Conservation (phyloP, 257 asterid species). For the Ballota nigra region DNA sequence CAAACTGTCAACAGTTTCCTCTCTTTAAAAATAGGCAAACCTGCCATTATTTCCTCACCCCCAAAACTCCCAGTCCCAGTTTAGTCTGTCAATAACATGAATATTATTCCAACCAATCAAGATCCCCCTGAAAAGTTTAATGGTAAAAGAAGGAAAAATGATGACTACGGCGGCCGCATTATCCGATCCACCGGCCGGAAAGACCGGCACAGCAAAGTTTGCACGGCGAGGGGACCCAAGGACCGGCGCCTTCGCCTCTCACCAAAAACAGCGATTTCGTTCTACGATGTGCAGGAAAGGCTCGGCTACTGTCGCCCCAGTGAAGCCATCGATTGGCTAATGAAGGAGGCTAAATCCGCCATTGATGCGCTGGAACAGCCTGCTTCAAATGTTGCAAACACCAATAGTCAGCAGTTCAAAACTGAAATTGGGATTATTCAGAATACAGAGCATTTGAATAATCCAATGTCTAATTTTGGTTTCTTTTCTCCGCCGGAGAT, state of each 20-base stretch:
- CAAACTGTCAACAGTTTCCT: not conserved
- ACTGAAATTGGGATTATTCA: not conserved
- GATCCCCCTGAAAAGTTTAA: not conserved
- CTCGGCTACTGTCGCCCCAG: constrained; percentile 65
- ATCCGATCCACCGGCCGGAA: constrained; percentile 37
- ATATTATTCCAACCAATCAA: constrained; percentile 15
- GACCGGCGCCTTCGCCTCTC: constrained; percentile 57
- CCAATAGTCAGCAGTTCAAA: not conserved
- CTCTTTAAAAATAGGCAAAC: not conserved
- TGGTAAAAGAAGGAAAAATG: not conserved
- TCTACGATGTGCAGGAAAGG: constrained; percentile 63
- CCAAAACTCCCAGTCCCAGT: not conserved
- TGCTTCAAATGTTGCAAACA: not conserved
- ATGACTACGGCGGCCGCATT: constrained; percentile 22
- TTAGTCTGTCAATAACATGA: constrained; percentile 9
- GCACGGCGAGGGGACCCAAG: constrained; percentile 46
- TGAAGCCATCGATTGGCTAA: constrained; percentile 66
- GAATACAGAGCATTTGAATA: not conserved
- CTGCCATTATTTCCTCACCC: not conserved
- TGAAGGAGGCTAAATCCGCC: constrained; percentile 53
- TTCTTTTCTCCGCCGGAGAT: constrained; percentile 10
- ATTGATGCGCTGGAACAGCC: constrained; percentile 34
- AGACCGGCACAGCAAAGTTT: constrained; percentile 57
- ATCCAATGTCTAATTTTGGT: constrained; percentile 13
- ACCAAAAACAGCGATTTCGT: constrained; percentile 47